These are phyloP conservation scores for Phaeosphaeria sp. DNA, from an alignment of 2,329 filamentous ascomycete species.

Conservation along the genomic window DNA sequence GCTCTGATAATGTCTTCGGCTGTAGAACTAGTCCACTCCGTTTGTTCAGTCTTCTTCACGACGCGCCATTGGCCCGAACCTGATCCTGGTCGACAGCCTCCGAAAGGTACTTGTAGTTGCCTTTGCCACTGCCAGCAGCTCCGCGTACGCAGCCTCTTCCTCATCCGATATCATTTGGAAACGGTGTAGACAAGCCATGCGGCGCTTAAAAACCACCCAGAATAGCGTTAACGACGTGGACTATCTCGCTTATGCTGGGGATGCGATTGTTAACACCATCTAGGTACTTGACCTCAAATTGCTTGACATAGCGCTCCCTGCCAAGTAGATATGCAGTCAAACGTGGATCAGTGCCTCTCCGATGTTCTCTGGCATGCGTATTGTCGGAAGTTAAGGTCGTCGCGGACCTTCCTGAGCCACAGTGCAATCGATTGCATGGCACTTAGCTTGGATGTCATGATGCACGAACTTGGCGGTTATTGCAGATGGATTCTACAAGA, in stretches of 20 bases:
- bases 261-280: neutral
- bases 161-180: slow-evolving; percentile 2
- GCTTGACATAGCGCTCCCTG: slow-evolving; percentile 9
- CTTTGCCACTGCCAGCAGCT: slow-evolving; percentile 1
- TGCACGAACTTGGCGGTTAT: slow-evolving; percentile 1
- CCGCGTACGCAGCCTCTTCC: neutral
- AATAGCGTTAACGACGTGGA: slow-evolving; percentile 2
- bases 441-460: neutral
- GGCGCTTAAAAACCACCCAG: too few species aligned
- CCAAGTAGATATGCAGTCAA: slow-evolving; percentile 6
- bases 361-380: neutral
- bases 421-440: slow-evolving; percentile 3
- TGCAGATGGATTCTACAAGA: slow-evolving; percentile 1
- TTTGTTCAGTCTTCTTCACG: neutral
- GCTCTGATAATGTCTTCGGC: too few species aligned
- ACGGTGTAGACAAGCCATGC: slow-evolving; percentile 5
- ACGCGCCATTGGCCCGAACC: neutral
- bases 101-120: neutral
- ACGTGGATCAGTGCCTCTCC: slow-evolving; percentile 1
- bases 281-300: slow-evolving; percentile 4
- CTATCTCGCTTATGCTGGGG: neutral
- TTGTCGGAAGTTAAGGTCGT: neutral
- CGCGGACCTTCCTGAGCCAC: slow-evolving; percentile 7
- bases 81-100: slow-evolving; percentile 2
- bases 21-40: too few species aligned